Conservation (phyloP, 2,329 filamentous ascomycete genomes). For the Pseudocercospora macadamiae region DNA sequence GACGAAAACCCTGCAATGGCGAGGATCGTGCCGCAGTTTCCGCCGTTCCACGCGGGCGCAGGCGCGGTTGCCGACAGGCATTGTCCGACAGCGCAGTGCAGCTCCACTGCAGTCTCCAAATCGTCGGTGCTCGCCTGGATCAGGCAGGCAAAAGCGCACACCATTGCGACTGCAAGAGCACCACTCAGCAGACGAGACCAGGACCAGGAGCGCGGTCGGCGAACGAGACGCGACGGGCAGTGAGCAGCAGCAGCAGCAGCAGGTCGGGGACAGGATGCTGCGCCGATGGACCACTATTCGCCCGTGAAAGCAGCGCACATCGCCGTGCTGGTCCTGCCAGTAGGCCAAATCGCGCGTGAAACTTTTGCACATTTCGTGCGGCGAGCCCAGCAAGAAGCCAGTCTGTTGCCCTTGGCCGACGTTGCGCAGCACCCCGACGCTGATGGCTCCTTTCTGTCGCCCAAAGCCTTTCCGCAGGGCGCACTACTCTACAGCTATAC, state of each 20-base stretch:
- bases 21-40: too few species aligned
- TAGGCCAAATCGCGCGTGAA: slow-evolving; percentile 81
- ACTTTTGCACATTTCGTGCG: slow-evolving; percentile 79
- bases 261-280: slow-evolving; percentile 18
- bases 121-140: background rate
- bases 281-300: slow-evolving; percentile 71
- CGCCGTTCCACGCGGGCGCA: background rate
- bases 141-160: background rate
- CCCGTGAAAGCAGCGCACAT: slow-evolving; percentile 90
- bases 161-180: too few species aligned
- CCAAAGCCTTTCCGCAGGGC: slow-evolving; percentile 81
- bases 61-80: too few species aligned
- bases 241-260: background rate
- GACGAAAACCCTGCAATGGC: too few species aligned
- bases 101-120: too few species aligned
- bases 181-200: too few species aligned
- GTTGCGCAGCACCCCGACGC: slow-evolving; percentile 7
- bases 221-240: background rate
- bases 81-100: too few species aligned
- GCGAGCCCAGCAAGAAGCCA: slow-evolving; percentile 75
- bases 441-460: slow-evolving; percentile 61
- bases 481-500: slow-evolving; percentile 87
- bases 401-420: slow-evolving; percentile 57
- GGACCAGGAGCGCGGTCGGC: too few species aligned
- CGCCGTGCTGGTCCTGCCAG: slow-evolving; percentile 81